Conservation (phyloP, 169 alveolate species). For the Plasmodium fragile region DNA sequence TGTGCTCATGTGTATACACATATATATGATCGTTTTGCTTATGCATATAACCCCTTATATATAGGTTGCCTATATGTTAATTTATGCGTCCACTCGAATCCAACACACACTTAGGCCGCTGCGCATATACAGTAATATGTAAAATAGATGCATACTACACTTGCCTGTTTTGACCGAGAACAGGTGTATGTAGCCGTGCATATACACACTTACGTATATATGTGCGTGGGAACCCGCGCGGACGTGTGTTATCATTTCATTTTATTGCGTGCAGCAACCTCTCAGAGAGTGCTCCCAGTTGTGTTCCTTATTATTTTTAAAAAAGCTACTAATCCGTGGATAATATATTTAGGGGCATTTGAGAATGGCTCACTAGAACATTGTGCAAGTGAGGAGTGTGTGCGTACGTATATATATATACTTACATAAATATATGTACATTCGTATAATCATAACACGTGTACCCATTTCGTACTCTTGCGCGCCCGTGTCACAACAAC, state of each 20-base stretch:
- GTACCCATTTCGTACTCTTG: not conserved
- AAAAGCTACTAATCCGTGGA: slow-evolving; percentile 4
- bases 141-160: not conserved
- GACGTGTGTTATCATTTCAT: not conserved
- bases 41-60: not conserved
- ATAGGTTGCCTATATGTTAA: not conserved
- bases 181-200: not conserved
- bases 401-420: not conserved
- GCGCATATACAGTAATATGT: not conserved
- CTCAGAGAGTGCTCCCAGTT: slow-evolving; percentile 20
- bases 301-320: slow-evolving; percentile 20
- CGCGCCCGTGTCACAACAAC: not conserved
- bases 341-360: slow-evolving; percentile 21
- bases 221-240: not conserved
- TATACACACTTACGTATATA: not conserved
- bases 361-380: slow-evolving; percentile 15
- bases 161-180: not conserved
- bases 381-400: not conserved
- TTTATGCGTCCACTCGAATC: not conserved
- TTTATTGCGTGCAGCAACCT: not conserved
- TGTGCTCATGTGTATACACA: not conserved
- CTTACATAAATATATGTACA: not conserved
- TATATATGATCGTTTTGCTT: slow-evolving; percentile 19
- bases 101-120: not conserved
- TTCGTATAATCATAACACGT: not conserved